phyloP scores from a whole-genome alignment of 192 early-diverging fungal species.

The Backusella mclennaniae region DNA sequence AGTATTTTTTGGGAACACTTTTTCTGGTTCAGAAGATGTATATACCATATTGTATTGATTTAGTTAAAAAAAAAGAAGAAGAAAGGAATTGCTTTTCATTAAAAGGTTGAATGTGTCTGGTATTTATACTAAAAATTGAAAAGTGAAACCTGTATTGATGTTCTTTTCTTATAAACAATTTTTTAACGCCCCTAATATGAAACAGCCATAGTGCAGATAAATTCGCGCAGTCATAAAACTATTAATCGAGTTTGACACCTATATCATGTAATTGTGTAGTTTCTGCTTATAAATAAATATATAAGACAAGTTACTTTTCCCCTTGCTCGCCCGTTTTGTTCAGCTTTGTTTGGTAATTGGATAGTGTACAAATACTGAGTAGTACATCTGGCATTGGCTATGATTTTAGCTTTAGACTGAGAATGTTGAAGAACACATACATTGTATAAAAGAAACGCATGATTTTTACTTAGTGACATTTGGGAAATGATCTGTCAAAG shows the following conservation, averaged over 20 bases:
- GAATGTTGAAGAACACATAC: too few relatives aligned
- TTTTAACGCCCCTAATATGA: neutral
- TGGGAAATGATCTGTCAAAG: too few relatives aligned
- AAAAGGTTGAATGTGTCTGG: neutral
- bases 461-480: too few relatives aligned
- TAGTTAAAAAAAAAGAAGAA: neutral
- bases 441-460: too few relatives aligned
- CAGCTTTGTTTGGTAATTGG: too few relatives aligned
- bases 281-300: neutral
- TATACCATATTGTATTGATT: neutral
- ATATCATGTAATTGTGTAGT: neutral
- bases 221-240: neutral
- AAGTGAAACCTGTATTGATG: neutral
- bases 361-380: too few relatives aligned
- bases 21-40: neutral
- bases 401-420: too few relatives aligned
- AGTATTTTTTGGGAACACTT: neutral
- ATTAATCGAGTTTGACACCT: neutral
- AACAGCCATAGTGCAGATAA: neutral
- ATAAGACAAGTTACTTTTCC: too few relatives aligned
- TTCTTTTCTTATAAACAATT: neutral
- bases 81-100: too few relatives aligned
- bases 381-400: too few relatives aligned
- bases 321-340: too few relatives aligned
- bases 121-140: neutral